Conservation (phyloP, 164 flowering plant genomes). For the Nelumbo lutea region DNA sequence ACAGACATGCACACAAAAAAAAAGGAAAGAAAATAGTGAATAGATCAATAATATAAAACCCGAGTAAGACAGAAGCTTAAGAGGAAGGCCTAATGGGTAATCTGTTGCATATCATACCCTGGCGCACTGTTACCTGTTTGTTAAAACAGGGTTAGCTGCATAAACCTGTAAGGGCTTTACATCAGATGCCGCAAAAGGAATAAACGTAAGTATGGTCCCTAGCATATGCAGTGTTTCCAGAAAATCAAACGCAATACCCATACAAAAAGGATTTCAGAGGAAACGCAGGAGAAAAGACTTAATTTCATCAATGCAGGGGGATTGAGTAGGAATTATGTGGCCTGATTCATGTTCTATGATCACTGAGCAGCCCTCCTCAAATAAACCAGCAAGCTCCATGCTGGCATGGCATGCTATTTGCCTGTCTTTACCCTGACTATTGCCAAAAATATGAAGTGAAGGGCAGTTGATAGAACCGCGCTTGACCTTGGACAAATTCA, state of each 20-base stretch:
- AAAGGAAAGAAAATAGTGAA: no score
- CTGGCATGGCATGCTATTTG: constrained; percentile 62
- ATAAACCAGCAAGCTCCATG: constrained; percentile 49
- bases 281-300: constrained; percentile 66
- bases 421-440: constrained; percentile 55
- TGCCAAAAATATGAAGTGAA: constrained; percentile 87
- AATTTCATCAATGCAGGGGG: constrained; percentile 65
- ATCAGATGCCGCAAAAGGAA: no score
- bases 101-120: no score
- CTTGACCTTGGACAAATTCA: constrained; percentile 21
- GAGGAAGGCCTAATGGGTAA: no score
- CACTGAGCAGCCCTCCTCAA: constrained; percentile 49
- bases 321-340: constrained; percentile 79
- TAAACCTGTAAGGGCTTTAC: no score
- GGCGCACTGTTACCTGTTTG: no score
- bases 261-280: constrained; percentile 6
- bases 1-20: no score
- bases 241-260: background rate
- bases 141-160: no score
- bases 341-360: constrained; percentile 76
- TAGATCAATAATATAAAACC: no score
- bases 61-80: no score
- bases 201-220: no score
- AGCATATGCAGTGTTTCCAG: background rate
- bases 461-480: constrained; percentile 57